Percentiles rank a stretch among this genome's conserved stretches.
Conservation (phyloP, 2,329 filamentous ascomycete species). For the Fusarium sambucinum region DNA sequence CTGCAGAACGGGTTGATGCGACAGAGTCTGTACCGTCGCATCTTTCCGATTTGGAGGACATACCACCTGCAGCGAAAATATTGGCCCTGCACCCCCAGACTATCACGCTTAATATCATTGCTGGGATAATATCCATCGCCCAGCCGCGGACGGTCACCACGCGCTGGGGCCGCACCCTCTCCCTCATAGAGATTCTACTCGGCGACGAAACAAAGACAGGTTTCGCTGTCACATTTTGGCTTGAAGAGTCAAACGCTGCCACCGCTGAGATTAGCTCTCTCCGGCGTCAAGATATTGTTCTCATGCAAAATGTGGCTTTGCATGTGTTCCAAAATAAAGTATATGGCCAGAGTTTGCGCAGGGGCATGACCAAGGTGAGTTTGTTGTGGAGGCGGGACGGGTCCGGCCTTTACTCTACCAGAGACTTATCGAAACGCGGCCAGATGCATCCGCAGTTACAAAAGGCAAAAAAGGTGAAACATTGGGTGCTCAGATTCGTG, state of each 20-base stretch:
- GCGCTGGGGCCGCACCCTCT: conserved; percentile 69
- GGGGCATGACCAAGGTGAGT: conserved; percentile 75
- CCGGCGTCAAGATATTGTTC: conserved; percentile 79
- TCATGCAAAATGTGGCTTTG: conserved; percentile 83
- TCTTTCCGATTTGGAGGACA: conserved; percentile 70
- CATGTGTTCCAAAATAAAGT: conserved; percentile 80
- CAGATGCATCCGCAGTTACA: conserved; percentile 64
- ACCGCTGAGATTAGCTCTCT: conserved; percentile 59
- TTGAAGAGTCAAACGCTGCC: conserved; percentile 59
- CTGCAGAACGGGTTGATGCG: conserved; percentile 45
- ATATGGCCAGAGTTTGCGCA: conserved; percentile 84
- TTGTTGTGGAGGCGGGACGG: conserved; percentile 69
- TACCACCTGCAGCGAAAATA: conserved; percentile 77
- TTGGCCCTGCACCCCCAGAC: conserved; percentile 80
- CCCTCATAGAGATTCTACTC: conserved; percentile 81
- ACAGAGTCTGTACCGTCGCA: conserved; percentile 49
- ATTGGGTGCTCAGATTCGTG: conserved; percentile 82
- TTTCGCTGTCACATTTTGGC: conserved; percentile 88
- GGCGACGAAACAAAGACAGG: conserved; percentile 87
- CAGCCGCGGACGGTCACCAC: conserved; percentile 76
- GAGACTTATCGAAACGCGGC: conserved; percentile 57
- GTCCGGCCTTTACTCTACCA: conserved; percentile 67
- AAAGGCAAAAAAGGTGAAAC: conserved; percentile 75
- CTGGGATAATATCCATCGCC: conserved; percentile 79
- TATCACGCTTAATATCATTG: conserved; percentile 84